Evolutionary conservation across 495 filamentous ascomycete genomes (phyloP).

Genomic region (Letharia lupina): DNA sequence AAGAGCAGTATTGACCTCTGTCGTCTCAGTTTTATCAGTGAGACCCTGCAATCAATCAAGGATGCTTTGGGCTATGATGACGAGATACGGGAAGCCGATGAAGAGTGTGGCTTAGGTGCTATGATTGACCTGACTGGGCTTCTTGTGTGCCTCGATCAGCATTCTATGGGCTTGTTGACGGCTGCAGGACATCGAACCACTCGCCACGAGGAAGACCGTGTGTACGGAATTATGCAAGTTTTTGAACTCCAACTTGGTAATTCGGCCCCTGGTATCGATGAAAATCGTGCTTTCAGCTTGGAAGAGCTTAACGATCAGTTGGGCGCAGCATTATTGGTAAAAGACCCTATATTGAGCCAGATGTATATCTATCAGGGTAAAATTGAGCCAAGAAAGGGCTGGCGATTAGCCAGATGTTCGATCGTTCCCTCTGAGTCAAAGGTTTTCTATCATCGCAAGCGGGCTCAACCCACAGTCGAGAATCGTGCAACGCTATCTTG

Average conservation of each 20-base stretch:
- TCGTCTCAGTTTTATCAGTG: too few relatives aligned
- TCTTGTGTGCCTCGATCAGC: too few relatives aligned
- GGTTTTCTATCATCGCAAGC: not conserved
- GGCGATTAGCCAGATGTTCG: not conserved
- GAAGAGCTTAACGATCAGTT: not conserved
- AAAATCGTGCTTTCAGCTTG: not conserved
- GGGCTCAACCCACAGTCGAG: not conserved
- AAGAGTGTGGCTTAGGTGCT: too few relatives aligned
- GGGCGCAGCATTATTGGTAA: not conserved
- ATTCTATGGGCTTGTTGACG: too few relatives aligned
- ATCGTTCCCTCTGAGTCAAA: not conserved
- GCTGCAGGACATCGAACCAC: too few relatives aligned
- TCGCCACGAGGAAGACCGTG: not conserved
- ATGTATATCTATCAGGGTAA: not conserved
- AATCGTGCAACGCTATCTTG: not conserved
- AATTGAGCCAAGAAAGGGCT: not conserved
- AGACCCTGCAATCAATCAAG: too few relatives aligned
- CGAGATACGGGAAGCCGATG: too few relatives aligned
- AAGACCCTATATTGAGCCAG: not conserved
- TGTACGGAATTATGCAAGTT: not conserved
- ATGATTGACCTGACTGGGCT: too few relatives aligned
- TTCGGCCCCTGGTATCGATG: not conserved
- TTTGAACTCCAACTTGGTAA: not conserved
- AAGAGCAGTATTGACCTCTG: too few relatives aligned
- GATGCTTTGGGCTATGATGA: too few relatives aligned